Evolutionary conservation across 2,329 filamentous ascomycete species (phyloP), one percentile per base, ranked within the genome.

Genomic region (Byssothecium circinans): DNA sequence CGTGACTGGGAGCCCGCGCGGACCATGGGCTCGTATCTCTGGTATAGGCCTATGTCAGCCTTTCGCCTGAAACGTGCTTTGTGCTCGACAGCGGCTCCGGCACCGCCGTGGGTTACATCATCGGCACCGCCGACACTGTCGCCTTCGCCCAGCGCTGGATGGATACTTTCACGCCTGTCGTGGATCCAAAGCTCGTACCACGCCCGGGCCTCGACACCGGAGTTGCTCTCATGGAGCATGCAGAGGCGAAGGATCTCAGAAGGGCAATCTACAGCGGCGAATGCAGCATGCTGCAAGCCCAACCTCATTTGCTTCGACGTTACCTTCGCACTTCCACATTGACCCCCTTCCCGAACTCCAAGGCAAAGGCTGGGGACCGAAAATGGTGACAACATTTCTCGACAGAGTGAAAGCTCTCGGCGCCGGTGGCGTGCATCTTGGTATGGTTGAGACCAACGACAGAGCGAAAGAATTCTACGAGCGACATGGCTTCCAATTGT

Each of bases 261-360:
- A 33, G 45, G 4, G 57, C 52, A 4, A 49, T 64, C 10, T 53
- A 64, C 25, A 43, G 50, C 2, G 62, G 46, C 2, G 53, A 61
- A 8, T 65, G 65, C 19, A 64, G 57, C 36, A 58, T 60, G 50
- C 37, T 68, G 20, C 53, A 53, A 6, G 22, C 43, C 6, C 56
- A 49, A 20, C 56, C 56, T 0, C 40, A 56, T 4, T 39, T 63
- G 19, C 46, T 69, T 25, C 41, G 52, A 17, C 43, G 50, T 32
- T 73, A 64, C 48, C 64, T 1, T 69, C 67, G 5, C 71, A 74
- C 55, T 53, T 74, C 17, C 70, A 73, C 34, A 66, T 73, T 36
- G 60, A 73, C 41, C 62, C 73, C 8, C 41, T 72, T 38, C 62
- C 66, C 0, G 57, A 61, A 32, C 67, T 57, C 33, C 68, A 70